Percentiles rank a stretch among this genome's conserved stretches.
phyloP scores from a whole-genome alignment of 148 eudicot species.

The Vaccinium darrowii region DNA sequence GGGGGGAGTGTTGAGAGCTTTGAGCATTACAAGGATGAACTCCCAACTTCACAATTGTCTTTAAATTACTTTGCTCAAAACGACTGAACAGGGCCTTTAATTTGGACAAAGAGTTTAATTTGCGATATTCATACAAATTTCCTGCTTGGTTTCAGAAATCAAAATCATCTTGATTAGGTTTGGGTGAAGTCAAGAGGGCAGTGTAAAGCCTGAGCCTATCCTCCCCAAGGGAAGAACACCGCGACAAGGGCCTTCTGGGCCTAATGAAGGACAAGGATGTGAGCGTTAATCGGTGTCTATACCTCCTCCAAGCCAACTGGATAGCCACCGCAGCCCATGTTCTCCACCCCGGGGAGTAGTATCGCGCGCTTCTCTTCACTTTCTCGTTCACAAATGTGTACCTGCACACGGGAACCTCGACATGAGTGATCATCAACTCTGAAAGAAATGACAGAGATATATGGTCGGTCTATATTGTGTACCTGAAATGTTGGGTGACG shows the following conservation, averaged over 20 bases:
- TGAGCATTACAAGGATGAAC: no score
- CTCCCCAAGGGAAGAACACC: conserved; percentile 85
- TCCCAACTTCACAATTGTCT: no score
- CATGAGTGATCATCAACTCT: not conserved
- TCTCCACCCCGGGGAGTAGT: conserved; percentile 95
- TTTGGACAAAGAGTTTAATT: not conserved
- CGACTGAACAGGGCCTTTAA: no score
- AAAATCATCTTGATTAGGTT: conserved; percentile 92
- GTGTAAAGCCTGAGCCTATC: conserved; percentile 84
- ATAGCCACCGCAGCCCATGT: conserved; percentile 96
- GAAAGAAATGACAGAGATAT: no score
- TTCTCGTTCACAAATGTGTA: conserved; percentile 78
- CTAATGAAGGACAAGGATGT: conserved; percentile 88
- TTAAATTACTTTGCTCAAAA: no score
- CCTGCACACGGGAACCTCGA: not conserved
- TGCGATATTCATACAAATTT: not conserved
- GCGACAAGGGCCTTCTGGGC: conserved; percentile 83
- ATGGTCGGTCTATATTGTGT: conserved; percentile 7
- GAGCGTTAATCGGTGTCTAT: conserved; percentile 72
- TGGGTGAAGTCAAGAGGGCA: conserved; percentile 87
- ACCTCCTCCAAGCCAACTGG: conserved; percentile 92
- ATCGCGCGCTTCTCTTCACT: conserved; percentile 85
- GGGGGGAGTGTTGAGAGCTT: no score
- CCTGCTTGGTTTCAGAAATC: conserved; percentile 37
- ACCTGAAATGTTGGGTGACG: conserved; percentile 86